Base-by-base conservation (phyloP, 176 grass and related monocot species). In the Pontederia paniculata region DNA sequence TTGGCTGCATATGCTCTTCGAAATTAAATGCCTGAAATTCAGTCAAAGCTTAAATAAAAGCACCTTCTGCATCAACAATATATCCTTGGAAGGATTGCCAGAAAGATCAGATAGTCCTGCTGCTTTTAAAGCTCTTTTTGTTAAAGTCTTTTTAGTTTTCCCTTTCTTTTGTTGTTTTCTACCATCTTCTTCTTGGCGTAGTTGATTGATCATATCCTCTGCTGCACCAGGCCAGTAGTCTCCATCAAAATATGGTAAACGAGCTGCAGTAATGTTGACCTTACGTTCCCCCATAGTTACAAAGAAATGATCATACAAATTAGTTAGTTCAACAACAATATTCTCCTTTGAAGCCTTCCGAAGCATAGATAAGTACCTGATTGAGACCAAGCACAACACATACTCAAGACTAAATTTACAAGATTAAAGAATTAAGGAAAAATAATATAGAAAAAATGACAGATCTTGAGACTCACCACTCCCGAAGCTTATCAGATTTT, bases 221-320 rank as follows among this genome's bases (percentile, higher is more conserved):
- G 94, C 94, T 70, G 94, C 94, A 62, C 94, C 94, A 22, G 94
- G 94, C 94, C 94, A 98, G 72, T 98, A 98, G 68, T 98, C 94
- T 60, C 87, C 94, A 60, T 98, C 94, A 21, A 98, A 98, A 48
- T 98, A 93, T 20, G 94, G 94, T 65, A 98, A 78, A 48, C 94
- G 83, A 62, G 94, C 47, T 63, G 94, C 94, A 74, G 94, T 98
- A 57, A 93, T 69, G 73, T 88, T 98, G 70, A 87, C 75, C 78
- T 84, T 98, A 75, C 77, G 88, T 54, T 98, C 94, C 67, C 77
- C 87, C 59, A 21, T 75, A 31, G 63, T 65, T 44, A 66, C 57
- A 73, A 98, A 98, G 71, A 98, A 98, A 79, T 93, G 83, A 50
- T 98, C 94, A 64, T 98, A 80, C 1, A 98, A 75, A 62, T 98